Base-by-base conservation (phyloP, 441 rosid species). In the Mallotus repandus region DNA sequence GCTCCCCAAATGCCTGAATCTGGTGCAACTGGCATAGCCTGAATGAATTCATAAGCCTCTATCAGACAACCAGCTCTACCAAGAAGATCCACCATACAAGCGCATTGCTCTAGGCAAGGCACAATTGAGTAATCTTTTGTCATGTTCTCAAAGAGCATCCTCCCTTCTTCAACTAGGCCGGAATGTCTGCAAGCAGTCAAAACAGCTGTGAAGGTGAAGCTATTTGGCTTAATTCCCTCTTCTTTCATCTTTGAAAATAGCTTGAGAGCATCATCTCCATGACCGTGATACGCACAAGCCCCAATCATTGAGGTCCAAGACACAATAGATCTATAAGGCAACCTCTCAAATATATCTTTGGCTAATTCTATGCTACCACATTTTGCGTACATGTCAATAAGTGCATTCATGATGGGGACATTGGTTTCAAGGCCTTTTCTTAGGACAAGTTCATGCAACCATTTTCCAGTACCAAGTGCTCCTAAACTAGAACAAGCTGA, bases 1-100 rank as follows among this genome's bases (percentile, higher is more conserved):
- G 92, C 86, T 65, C 92, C 76, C 94, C 90, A 89, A 63, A 89
- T 84, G 32, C 86, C 74, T n/a, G 83, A 78, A 66, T 85, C 81
- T 18, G 90, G 88, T 12, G 72, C 64, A 61, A 86, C 65, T 14
- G 89, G 88, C 92, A 88, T 88, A 74, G 67, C 73, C 18, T 73
- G 75, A n/a, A 85, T 70, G 69, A 89, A 85, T 69, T 72, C 70
- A 75, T 85, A 89, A 12, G 92, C 90, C 81, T 84, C 79, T 52
- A 67, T 71, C 72, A 88, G 80, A 71, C 79, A 73, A 66, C 94
- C 94, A 72, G 87, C 87, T 68, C 89, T 81, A 19, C 60, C 60
- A 56, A 56, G 60, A n/a, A 56, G 60, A 56, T 89, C 94, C 79
- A 87, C 94, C 83, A 89, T 85, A 38, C 80, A 57, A 29, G 76